Evolutionary conservation across 2,329 filamentous ascomycete genomes (phyloP).

Genomic region (Talaromyces sp.): DNA sequence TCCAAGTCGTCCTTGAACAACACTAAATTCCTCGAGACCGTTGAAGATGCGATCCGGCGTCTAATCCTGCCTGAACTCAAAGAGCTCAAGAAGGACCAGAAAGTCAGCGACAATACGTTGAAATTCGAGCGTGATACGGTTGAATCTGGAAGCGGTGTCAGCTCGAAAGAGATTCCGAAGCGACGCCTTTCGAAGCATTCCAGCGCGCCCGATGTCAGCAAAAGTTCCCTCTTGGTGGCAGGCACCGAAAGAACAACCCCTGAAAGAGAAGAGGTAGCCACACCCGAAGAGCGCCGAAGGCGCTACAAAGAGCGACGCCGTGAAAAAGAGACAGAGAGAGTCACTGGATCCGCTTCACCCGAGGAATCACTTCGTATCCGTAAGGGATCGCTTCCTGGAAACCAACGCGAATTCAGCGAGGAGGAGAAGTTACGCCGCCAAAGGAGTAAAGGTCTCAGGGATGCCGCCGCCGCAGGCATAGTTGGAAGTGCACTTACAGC

Average conservation of each 20-base stretch:
- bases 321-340: slow-evolving; percentile 53
- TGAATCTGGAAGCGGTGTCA: slow-evolving; percentile 59
- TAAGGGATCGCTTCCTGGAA: slow-evolving; percentile 43
- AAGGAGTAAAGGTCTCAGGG: slow-evolving; percentile 54
- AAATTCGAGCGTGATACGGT: slow-evolving; percentile 62
- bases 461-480: slow-evolving; percentile 53
- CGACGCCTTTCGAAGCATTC: slow-evolving; percentile 58
- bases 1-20: slow-evolving; percentile 81
- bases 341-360: slow-evolving; percentile 44
- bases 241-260: slow-evolving; percentile 51
- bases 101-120: slow-evolving; percentile 66
- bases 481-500: slow-evolving; percentile 58
- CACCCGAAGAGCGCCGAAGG: slow-evolving; percentile 50
- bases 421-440: slow-evolving; percentile 52
- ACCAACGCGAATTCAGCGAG: slow-evolving; percentile 39
- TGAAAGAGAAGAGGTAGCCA: slow-evolving; percentile 56
- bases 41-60: slow-evolving; percentile 87
- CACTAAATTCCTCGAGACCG: slow-evolving; percentile 81
- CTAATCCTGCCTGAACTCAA: slow-evolving; percentile 89
- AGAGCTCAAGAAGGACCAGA: slow-evolving; percentile 85
- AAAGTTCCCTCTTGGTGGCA: slow-evolving; percentile 56
- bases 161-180: slow-evolving; percentile 53
- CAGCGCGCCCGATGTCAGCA: slow-evolving; percentile 58
- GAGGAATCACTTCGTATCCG: slow-evolving; percentile 46
- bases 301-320: slow-evolving; percentile 52